Evolutionary conservation across 2,329 filamentous ascomycete species (phyloP), one percentile per base, ranked within the genome.

Genomic region (Rutstroemia sp.): DNA sequence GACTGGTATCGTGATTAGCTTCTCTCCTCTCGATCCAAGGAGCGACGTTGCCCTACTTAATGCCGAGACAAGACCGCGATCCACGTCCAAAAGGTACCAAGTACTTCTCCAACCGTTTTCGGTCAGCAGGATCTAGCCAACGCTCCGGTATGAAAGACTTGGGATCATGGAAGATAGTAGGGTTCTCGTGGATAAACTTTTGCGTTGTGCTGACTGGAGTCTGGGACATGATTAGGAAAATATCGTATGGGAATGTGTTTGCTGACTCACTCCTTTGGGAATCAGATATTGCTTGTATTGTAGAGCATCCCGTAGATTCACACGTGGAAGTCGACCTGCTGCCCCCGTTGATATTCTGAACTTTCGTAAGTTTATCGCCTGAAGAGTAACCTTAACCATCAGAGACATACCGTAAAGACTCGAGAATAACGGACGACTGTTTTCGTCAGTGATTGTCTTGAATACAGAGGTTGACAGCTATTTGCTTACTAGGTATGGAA

Each of bases 181-280:
- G 16, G 30, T 61, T 61, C 19, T 58, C 27, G 40, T 63, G 61
- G 21, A 39, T 62, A 14, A 61, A 34, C 44, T 50, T 55, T 46
- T 61, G 57, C 16, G 60, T 61, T 34, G 53, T 62, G 42, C 54
- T 53, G 5, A 63, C 56, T 7, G 60, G 60, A 12, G 61, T 63
- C 60, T 62, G 42, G 3, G 23, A 25, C 14, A 21, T 21, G 9
- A n/a, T 50, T 8, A 56, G 45, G 2, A 48, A 19, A 34, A 12
- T 34, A 10, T 34, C 10, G 23, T 23, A 5, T 12, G 9, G 2
- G 10, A 4, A 34, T 12, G 30, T 12, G 9, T 50, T 6, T n/a
- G 4, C 10, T 8, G 4, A 39, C 46, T 57, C 52, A 58, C 60
- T 7, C 48, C 50, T n/a, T 30, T 38, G 4, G 61, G 56, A 27